These are phyloP conservation scores for Globisporangium megalacanthum DNA, from an alignment of 352 stramenopile genomes.

Conservation along the genomic window DNA sequence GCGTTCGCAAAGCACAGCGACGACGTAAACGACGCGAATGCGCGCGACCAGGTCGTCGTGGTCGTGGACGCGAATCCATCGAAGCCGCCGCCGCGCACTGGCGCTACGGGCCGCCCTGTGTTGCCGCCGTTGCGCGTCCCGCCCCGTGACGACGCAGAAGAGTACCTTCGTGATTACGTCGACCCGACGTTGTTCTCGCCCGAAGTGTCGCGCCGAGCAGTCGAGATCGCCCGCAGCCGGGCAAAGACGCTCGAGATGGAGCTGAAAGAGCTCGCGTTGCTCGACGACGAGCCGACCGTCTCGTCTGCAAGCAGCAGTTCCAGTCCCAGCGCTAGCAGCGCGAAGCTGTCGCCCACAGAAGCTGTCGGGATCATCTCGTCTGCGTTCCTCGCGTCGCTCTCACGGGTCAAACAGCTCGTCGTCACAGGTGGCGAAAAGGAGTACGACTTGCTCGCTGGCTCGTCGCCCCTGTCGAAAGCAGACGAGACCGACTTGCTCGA, in stretches of 20 bases:
- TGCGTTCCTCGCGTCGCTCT: conserved; percentile 57
- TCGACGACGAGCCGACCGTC: conserved; percentile 22
- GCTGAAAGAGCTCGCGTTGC: conserved; percentile 58
- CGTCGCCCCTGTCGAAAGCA: conserved; percentile 37
- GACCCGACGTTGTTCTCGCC: conserved; percentile 78
- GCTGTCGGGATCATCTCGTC: conserved; percentile 56
- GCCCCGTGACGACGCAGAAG: conserved; percentile 37
- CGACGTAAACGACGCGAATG: conserved; percentile 22
- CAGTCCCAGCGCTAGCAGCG: background rate
- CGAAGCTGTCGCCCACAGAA: conserved; percentile 51
- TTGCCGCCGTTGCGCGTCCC: conserved; percentile 19
- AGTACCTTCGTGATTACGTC: conserved; percentile 48
- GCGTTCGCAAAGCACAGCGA: conserved; percentile 17
- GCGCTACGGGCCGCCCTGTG: conserved; percentile 9
- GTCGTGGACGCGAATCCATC: conserved; percentile 22
- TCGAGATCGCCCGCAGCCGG: conserved; percentile 77
- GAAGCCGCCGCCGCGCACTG: background rate
- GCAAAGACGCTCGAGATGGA: conserved; percentile 68
- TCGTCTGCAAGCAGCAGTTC: too few relatives aligned
- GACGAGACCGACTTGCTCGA: conserved; percentile 48
- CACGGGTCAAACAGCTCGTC: conserved; percentile 55
- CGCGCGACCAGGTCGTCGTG: conserved; percentile 20
- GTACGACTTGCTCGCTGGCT: conserved; percentile 70
- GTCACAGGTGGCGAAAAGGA: conserved; percentile 41
- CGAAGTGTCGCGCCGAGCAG: conserved; percentile 73